Conservation (phyloP, 2,329 filamentous ascomycete species). For the Colletotrichum acutatum region DNA sequence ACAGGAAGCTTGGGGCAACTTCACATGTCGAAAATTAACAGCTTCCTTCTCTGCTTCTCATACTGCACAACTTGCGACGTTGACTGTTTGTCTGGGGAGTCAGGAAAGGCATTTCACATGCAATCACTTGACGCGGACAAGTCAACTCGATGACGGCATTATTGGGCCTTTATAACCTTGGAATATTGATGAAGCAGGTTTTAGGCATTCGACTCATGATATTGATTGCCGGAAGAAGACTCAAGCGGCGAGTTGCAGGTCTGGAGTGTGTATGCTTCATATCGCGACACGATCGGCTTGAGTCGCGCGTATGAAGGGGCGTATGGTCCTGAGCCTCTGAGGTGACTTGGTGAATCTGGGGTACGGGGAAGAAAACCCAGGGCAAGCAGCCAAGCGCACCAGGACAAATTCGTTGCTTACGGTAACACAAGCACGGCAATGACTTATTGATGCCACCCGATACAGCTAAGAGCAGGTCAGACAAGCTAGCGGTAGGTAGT, state of each 20-base stretch:
- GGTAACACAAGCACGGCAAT: not conserved
- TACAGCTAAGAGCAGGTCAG: not conserved
- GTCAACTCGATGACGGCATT: not conserved
- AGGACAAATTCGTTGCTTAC: not conserved
- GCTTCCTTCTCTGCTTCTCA: not conserved
- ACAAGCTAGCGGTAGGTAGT: not conserved
- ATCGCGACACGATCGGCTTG: not conserved
- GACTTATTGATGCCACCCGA: not conserved
- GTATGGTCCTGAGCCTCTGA: not conserved
- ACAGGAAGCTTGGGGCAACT: constrained; percentile 1
- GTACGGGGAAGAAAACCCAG: not conserved
- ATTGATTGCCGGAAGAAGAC: not conserved
- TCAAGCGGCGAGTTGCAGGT: not conserved
- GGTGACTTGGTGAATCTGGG: not conserved
- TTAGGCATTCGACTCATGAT: not conserved
- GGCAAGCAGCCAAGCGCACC: not conserved
- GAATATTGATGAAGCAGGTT: not conserved
- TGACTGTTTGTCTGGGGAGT: not conserved
- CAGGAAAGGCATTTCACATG: constrained; percentile 1
- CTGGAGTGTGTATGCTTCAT: not conserved
- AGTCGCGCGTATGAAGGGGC: not conserved
- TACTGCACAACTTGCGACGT: not conserved
- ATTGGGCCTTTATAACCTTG: not conserved
- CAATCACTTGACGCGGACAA: not conserved
- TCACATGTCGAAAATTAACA: constrained; percentile 6